Evolutionary conservation across 768 basidiomycete genomes (phyloP).

Genomic region (Pulveroboletus sp.): DNA sequence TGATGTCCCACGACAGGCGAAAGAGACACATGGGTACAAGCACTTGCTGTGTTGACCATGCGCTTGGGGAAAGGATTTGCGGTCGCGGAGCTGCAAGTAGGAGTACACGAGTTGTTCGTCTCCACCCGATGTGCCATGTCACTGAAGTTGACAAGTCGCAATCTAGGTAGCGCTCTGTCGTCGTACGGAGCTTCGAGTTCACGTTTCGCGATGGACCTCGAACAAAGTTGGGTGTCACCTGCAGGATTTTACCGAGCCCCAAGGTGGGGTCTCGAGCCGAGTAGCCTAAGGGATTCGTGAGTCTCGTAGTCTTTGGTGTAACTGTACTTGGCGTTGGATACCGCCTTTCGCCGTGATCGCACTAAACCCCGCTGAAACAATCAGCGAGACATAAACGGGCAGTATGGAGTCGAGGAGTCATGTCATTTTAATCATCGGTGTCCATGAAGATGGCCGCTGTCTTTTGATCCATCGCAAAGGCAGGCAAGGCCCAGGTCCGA

Average conservation of each 20-base stretch:
- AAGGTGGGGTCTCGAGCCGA: slow-evolving; percentile 13
- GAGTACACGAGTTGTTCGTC: too few relatives aligned
- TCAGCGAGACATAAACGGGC: too few relatives aligned
- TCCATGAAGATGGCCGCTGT: too few relatives aligned
- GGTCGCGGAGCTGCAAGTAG: slow-evolving; percentile 25
- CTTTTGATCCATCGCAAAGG: too few relatives aligned
- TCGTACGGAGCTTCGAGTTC: slow-evolving; percentile 36
- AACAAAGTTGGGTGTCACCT: slow-evolving; percentile 27
- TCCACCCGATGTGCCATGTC: too few relatives aligned
- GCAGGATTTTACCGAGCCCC: slow-evolving; percentile 31
- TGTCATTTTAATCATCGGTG: too few relatives aligned
- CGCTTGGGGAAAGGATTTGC: slow-evolving; percentile 29
- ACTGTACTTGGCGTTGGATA: neutral
- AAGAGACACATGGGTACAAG: slow-evolving; percentile 29
- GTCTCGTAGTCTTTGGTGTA: neutral
- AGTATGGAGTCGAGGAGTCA: too few relatives aligned
- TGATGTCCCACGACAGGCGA: slow-evolving; percentile 25
- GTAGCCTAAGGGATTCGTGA: neutral
- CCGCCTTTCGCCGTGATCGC: neutral
- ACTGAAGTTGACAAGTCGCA: too few relatives aligned
- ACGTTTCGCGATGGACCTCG: slow-evolving; percentile 34
- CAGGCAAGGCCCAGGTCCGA: too few relatives aligned
- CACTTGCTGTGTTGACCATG: slow-evolving; percentile 28
- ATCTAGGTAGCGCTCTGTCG: slow-evolving; percentile 13
- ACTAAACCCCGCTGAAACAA: neutral